phyloP scores from a whole-genome alignment of 2,329 filamentous ascomycete species.

The Penicillium verrucosum region DNA sequence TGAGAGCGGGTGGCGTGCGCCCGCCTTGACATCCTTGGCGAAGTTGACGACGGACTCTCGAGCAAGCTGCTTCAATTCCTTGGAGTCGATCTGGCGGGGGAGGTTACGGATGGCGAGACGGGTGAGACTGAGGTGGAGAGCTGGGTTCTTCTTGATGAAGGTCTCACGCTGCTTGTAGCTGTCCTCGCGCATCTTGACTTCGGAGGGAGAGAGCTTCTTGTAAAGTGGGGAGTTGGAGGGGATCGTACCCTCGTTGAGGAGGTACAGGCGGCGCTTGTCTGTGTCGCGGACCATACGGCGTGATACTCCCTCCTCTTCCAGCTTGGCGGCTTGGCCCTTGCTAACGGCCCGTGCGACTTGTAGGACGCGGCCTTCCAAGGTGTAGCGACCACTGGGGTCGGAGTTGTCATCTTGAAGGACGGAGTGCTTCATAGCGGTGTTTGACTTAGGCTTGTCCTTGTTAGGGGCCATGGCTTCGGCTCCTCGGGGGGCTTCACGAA shows the following conservation, averaged over 20 bases:
- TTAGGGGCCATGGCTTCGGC: slow-evolving; percentile 42
- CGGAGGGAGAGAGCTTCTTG: slow-evolving; percentile 69
- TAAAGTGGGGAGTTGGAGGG: slow-evolving; percentile 73
- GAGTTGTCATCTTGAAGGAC: slow-evolving; percentile 81
- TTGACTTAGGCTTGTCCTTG: slow-evolving; percentile 36
- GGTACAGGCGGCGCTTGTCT: slow-evolving; percentile 86
- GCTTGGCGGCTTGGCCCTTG: slow-evolving; percentile 71
- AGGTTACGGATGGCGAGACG: slow-evolving; percentile 90
- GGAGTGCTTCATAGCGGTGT: slow-evolving; percentile 64
- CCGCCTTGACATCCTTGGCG: slow-evolving; percentile 79
- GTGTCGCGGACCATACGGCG: slow-evolving; percentile 67
- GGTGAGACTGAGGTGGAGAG: slow-evolving; percentile 81
- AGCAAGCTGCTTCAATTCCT: slow-evolving; percentile 86
- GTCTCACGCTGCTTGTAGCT: slow-evolving; percentile 84
- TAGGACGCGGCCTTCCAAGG: slow-evolving; percentile 81
- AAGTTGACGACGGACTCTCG: slow-evolving; percentile 93
- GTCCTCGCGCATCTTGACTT: slow-evolving; percentile 83
- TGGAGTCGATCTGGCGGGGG: slow-evolving; percentile 75
- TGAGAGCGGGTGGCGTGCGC: slow-evolving; percentile 72
- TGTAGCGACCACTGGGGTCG: slow-evolving; percentile 82
- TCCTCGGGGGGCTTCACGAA: slow-evolving; percentile 67
- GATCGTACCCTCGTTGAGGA: slow-evolving; percentile 83
- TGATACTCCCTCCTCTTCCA: slow-evolving; percentile 66
- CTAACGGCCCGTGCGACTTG: slow-evolving; percentile 81
- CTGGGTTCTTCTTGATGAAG: slow-evolving; percentile 86